Evolutionary conservation across 805 yeast species (phyloP).

Genomic region (Schizosaccharomyces cryophilus): DNA sequence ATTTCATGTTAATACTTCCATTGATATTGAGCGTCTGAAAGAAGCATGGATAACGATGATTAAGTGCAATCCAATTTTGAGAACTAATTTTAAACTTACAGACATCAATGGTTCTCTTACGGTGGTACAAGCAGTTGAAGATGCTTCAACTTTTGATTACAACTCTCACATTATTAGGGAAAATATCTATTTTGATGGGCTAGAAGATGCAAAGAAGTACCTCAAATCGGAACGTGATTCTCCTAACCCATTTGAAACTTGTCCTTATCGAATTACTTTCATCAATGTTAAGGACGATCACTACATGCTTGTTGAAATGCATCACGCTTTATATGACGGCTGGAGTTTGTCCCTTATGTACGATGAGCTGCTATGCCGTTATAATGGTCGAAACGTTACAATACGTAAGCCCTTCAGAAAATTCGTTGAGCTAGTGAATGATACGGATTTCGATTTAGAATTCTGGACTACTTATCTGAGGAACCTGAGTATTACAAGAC

Average conservation of each 20-base stretch:
- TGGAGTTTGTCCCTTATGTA: constrained; percentile 8
- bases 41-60: not conserved
- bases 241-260: constrained; percentile 1
- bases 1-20: not conserved
- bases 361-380: not conserved
- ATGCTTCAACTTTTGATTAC: not conserved
- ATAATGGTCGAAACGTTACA: not conserved
- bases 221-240: not conserved
- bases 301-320: constrained; percentile 7
- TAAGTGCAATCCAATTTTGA: not conserved
- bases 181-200: too few species aligned
- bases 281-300: not conserved
- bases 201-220: too few species aligned
- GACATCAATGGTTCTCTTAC: not conserved
- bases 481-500: not conserved
- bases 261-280: constrained; percentile 1
- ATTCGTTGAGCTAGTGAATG: not conserved
- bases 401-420: not conserved
- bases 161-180: too few species aligned
- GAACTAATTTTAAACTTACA: not conserved
- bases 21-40: not conserved
- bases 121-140: not conserved
- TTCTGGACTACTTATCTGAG: not conserved
- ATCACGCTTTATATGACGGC: constrained; percentile 12
- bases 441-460: not conserved